Evolutionary conservation across 306 rosid species (phyloP).

Genomic region (Medicago arabica): DNA sequence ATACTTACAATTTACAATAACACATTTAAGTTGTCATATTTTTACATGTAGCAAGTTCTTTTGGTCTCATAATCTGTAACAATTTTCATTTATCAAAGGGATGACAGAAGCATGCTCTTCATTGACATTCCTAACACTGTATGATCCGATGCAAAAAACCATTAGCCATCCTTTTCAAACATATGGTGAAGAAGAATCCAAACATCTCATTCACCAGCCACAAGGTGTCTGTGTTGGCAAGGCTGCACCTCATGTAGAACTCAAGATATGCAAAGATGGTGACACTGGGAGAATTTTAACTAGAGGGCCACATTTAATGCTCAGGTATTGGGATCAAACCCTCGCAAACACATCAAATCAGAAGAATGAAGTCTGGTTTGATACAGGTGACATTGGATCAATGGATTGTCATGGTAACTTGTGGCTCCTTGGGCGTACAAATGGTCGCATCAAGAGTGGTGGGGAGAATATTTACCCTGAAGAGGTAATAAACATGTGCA

Average conservation of each 20-base stretch:
- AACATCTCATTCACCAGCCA: constrained; percentile 41
- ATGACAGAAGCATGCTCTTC: constrained; percentile 96
- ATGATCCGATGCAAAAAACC: constrained; percentile 54
- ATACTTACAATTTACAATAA: background rate
- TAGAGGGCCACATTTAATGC: constrained; percentile 95
- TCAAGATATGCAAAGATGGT: constrained; percentile 58
- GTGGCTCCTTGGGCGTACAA: constrained; percentile 84
- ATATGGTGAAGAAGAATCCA: constrained; percentile 39
- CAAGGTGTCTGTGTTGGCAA: constrained; percentile 92
- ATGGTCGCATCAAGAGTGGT: constrained; percentile 85
- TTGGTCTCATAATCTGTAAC: constrained; percentile 22
- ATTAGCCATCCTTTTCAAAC: constrained; percentile 29
- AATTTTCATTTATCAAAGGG: constrained; percentile 54
- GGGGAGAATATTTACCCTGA: constrained; percentile 95
- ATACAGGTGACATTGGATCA: constrained; percentile 90
- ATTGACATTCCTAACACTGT: constrained; percentile 69
- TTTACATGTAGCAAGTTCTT: constrained; percentile 4
- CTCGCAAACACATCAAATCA: constrained; percentile 43
- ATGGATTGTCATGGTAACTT: constrained; percentile 67
- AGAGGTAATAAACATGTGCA: constrained; percentile 84
- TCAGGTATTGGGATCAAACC: constrained; percentile 74
- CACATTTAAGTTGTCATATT: background rate
- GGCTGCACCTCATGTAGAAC: constrained; percentile 91
- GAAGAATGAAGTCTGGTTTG: constrained; percentile 69
- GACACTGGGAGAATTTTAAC: constrained; percentile 76